phyloP scores from a whole-genome alignment of 305 asterid species.

The Fraxinus paxiana region DNA sequence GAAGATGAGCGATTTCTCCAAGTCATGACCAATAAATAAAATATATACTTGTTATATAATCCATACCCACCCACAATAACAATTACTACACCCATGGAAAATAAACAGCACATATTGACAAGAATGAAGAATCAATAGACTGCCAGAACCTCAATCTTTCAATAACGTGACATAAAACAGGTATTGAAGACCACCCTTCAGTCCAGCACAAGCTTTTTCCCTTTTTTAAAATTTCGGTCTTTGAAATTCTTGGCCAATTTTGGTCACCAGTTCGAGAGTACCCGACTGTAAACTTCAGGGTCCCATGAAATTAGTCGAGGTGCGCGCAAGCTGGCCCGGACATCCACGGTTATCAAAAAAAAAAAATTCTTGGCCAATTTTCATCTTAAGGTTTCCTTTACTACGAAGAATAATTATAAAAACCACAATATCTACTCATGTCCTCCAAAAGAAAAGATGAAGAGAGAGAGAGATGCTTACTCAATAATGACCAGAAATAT shows the following conservation, averaged over 20 bases:
- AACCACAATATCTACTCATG: background rate
- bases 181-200: background rate
- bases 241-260: too few species aligned
- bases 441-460: background rate
- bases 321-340: too few species aligned
- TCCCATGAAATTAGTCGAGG: too few species aligned
- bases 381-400: background rate
- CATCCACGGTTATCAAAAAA: too few species aligned
- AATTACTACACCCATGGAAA: background rate
- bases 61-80: background rate
- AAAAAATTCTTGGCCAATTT: background rate
- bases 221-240: background rate
- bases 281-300: too few species aligned
- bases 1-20: background rate
- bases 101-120: background rate
- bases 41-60: background rate
- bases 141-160: background rate
- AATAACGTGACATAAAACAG: background rate
- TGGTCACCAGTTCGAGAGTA: too few species aligned
- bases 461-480: background rate
- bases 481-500: slow-evolving; percentile 3
- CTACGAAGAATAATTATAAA: background rate
- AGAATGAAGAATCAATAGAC: background rate
- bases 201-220: background rate
- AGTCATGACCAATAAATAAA: background rate